These are phyloP conservation scores for Phytopythium cucurbitacearum DNA, from an alignment of 352 stramenopile genomes.

Conservation along the genomic window DNA sequence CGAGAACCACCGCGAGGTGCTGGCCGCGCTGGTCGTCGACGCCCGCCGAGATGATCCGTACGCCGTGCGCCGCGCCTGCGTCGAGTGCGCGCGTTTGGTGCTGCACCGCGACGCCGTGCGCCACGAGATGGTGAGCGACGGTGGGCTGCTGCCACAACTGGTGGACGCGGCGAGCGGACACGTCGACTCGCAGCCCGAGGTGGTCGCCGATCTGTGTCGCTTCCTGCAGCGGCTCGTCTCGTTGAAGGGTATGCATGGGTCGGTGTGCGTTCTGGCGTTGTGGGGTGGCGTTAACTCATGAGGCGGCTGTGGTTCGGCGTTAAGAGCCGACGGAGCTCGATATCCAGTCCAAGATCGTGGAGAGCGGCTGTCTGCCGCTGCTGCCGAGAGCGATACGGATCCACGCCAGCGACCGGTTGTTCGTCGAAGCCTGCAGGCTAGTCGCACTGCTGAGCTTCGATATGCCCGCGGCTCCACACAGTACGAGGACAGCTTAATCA, in stretches of 20 bases:
- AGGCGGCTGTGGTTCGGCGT: no score
- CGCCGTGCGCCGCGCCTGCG: constrained; percentile 42
- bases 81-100: constrained; percentile 47
- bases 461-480: constrained; percentile 31
- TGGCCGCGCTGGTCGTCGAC: constrained; percentile 24
- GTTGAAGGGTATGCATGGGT: constrained; percentile 28
- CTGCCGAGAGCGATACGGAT: constrained; percentile 20
- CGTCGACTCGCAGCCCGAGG: constrained; percentile 23
- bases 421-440: constrained; percentile 33
- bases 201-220: constrained; percentile 35
- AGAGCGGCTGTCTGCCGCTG: constrained; percentile 30
- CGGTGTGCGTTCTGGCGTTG: no score
- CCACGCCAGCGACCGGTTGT: constrained; percentile 24
- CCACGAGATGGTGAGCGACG: constrained; percentile 28
- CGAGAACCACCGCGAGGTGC: constrained; percentile 26
- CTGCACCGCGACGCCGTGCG: constrained; percentile 22
- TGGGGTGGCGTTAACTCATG: no score
- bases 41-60: constrained; percentile 29
- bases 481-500: constrained; percentile 13
- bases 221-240: constrained; percentile 46
- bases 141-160: constrained; percentile 25
- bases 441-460: constrained; percentile 51
- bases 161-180: constrained; percentile 20
- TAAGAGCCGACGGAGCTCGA: constrained; percentile 43
- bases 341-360: constrained; percentile 52